Percentiles rank a stretch among this genome's conserved stretches.
phyloP scores from a whole-genome alignment of 164 flowering plant genomes.

The Nelumbo lutea region DNA sequence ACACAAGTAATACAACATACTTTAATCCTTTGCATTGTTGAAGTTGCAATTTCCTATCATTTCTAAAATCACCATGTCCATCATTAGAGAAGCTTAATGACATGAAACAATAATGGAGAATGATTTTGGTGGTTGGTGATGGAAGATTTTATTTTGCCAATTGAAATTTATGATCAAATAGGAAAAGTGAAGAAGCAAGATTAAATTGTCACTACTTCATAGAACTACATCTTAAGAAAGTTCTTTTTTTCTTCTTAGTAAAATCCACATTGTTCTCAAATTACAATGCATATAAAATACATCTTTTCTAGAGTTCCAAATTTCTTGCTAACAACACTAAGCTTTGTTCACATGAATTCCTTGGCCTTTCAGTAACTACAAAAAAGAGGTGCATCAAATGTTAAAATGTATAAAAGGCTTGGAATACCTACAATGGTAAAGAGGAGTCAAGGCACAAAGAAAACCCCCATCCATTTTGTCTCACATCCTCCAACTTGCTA shows the following conservation, averaged over 20 bases:
- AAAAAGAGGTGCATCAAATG: neutral
- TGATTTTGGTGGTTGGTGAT: too few species aligned
- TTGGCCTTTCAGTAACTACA: slow-evolving; percentile 80
- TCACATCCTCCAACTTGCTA: slow-evolving; percentile 90
- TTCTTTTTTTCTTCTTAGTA: neutral
- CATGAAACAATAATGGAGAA: too few species aligned
- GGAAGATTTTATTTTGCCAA: too few species aligned
- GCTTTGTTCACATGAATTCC: slow-evolving; percentile 86
- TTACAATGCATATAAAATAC: neutral
- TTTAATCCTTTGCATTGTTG: too few species aligned
- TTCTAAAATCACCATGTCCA: too few species aligned
- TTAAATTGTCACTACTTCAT: too few species aligned
- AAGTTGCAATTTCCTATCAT: too few species aligned
- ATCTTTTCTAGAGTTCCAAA: neutral
- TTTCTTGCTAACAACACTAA: slow-evolving; percentile 18
- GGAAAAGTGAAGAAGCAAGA: too few species aligned
- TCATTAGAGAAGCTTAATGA: too few species aligned
- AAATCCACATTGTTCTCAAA: neutral
- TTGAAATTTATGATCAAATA: too few species aligned
- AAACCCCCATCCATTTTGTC: slow-evolving; percentile 79
- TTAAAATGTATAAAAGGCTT: neutral
- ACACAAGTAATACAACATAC: too few species aligned
- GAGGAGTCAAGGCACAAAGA: slow-evolving; percentile 44
- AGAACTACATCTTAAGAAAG: too few species aligned
- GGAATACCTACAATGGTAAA: neutral